phyloP scores from a whole-genome alignment of 192 early-diverging fungal genomes.

The Coemansia sp. region DNA sequence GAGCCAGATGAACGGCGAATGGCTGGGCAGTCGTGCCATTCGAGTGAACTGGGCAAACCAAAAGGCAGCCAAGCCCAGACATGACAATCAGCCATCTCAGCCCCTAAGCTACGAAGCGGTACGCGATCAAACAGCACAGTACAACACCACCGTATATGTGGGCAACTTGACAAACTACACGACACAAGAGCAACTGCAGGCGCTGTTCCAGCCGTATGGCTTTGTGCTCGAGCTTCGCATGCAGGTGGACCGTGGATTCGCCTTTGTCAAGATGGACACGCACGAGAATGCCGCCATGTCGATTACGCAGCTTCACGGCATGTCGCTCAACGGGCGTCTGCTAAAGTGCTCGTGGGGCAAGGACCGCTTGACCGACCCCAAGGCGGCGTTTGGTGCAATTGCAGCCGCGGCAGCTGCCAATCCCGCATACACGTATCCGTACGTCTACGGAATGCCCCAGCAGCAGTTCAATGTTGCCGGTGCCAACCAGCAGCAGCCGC shows the following conservation, averaged over 20 bases:
- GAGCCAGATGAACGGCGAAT: slow-evolving; percentile 82
- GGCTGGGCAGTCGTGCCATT: slow-evolving; percentile 80
- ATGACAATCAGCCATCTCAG: slow-evolving; percentile 19
- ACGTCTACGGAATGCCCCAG: slow-evolving; percentile 48
- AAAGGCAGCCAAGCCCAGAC: slow-evolving; percentile 55
- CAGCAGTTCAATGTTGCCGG: slow-evolving; percentile 42
- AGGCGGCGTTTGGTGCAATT: slow-evolving; percentile 44
- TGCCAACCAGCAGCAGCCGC: slow-evolving; percentile 14
- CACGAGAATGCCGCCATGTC: slow-evolving; percentile 87
- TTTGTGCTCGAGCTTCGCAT: slow-evolving; percentile 75
- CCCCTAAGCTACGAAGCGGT: slow-evolving; percentile 69
- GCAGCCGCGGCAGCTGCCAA: slow-evolving; percentile 39
- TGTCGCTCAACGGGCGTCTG: slow-evolving; percentile 68
- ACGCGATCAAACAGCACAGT: slow-evolving; percentile 69
- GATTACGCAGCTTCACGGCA: slow-evolving; percentile 78
- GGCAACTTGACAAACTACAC: slow-evolving; percentile 83
- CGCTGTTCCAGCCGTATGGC: slow-evolving; percentile 77
- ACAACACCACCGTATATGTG: slow-evolving; percentile 87
- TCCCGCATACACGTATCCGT: slow-evolving; percentile 54
- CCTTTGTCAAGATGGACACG: slow-evolving; percentile 89
- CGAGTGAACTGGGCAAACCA: slow-evolving; percentile 95
- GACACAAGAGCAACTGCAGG: slow-evolving; percentile 63
- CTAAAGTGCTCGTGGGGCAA: slow-evolving; percentile 90
- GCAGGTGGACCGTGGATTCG: slow-evolving; percentile 89
- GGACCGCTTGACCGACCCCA: slow-evolving; percentile 62